phyloP scores from a whole-genome alignment of 352 stramenopile species.

The Thraustochytrium sp. region DNA sequence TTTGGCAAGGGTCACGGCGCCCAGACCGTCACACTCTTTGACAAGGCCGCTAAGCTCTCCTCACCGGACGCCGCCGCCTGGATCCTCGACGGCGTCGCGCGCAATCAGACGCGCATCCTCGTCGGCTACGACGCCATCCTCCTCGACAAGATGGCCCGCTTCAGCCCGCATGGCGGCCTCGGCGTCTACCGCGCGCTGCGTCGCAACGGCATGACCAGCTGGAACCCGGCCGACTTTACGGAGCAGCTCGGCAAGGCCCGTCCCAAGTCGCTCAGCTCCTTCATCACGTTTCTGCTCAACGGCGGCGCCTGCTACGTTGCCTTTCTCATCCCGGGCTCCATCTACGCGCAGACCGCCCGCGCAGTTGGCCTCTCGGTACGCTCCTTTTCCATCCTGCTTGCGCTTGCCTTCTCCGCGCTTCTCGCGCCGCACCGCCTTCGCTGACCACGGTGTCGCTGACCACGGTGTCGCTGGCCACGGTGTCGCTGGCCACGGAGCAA shows the following conservation, averaged over 20 bases:
- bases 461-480: no score
- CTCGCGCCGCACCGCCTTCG: no score
- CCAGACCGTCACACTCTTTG: not conserved
- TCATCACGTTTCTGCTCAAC: not conserved
- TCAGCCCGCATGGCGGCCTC: not conserved
- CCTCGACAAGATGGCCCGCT: not conserved
- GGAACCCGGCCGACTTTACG: not conserved
- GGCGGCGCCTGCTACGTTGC: not conserved
- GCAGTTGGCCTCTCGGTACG: no score
- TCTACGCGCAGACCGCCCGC: no score
- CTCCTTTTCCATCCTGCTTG: no score
- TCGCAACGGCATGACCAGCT: not conserved
- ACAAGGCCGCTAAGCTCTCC: not conserved
- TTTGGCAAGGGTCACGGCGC: not conserved
- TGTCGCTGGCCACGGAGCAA: no score
- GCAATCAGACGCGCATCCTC: slow-evolving; percentile 35
- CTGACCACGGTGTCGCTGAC: no score
- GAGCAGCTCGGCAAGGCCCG: not conserved
- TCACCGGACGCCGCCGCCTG: not conserved
- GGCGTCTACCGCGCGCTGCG: not conserved
- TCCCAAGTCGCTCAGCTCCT: not conserved
- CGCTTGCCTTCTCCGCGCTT: no score
- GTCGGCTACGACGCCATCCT: slow-evolving; percentile 33
- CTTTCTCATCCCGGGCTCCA: not conserved
- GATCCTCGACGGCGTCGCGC: slow-evolving; percentile 29